Base-by-base conservation (phyloP, 202 grass and related monocot species). In the Schoenoplectus tabernaemontani region DNA sequence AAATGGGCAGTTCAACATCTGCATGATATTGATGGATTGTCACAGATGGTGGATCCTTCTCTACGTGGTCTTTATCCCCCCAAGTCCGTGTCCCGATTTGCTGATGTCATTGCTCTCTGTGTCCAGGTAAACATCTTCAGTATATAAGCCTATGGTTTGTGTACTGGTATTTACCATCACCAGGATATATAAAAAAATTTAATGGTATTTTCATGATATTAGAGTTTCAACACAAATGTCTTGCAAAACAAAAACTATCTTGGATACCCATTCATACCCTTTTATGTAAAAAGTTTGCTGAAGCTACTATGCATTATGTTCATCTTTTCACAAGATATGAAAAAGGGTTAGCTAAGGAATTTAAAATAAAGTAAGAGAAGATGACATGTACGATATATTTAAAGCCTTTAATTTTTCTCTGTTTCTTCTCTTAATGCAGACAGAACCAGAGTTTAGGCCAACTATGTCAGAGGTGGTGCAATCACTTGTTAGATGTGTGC, bases 41-140 rank as follows among this genome's bases (percentile, higher is more conserved):
- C 53, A 63, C 43, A 78, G 69, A 83, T 98, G 79, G 96, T 86
- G 39, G 96, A 98, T 79, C 96, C 91, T 12, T 87, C 82, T 68
- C 88, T 98, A 19, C 88, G 91, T 4, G 96, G 96, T 28, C 86
- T 98, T 32, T 98, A 95, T 23, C 28, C 96, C 91, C 96, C 91
- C 0, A 95, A 91, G 53, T 87, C 91, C 12, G 15, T 98, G 37
- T 95, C 90, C 53, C 88, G 91, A 51, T 95, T 92, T 17, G 88
- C 96, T 1, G 88, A 95, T 83, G 85, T 90, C 63, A 81, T 95
- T 7, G 70, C 83, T 16, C 86, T 87, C 1, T 99, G 96, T 32
- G 68, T 89, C 59, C 91, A 95, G 91, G 95, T 98, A 77, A 87
- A 47, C 64, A 63, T 36, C 59, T 78, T 26, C 16, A 22, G 50